Evolutionary conservation across 768 basidiomycete species (phyloP).

Genomic region (Boletus rubroflammeus): DNA sequence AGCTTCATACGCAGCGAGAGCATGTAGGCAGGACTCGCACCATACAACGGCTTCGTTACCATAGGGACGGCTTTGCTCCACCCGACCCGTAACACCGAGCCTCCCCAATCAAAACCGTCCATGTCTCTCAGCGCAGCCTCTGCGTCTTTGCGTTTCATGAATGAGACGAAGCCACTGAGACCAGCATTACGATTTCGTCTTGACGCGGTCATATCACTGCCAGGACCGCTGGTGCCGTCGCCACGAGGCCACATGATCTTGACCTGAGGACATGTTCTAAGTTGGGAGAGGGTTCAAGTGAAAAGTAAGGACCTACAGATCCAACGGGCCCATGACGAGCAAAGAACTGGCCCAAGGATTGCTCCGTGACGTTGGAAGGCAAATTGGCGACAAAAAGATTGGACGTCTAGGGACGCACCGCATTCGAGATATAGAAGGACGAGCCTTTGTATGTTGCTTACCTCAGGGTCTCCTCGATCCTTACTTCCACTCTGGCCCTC

Average conservation of each 20-base stretch:
- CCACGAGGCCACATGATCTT: conserved; percentile 99
- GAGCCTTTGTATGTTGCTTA: conserved; percentile 29
- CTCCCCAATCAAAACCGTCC: conserved; percentile 95
- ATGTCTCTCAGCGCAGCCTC: conserved; percentile 84
- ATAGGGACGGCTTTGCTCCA: conserved; percentile 98
- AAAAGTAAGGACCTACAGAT: conserved; percentile 50
- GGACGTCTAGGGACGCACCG: conserved; percentile 58
- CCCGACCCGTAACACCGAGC: conserved; percentile 79
- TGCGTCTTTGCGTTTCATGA: conserved; percentile 90
- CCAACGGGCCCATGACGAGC: conserved; percentile 91
- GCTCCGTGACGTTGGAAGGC: conserved; percentile 83
- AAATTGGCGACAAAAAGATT: conserved; percentile 96
- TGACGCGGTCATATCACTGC: conserved; percentile 70
- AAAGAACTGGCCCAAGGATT: conserved; percentile 83
- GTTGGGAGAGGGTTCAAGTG: not conserved
- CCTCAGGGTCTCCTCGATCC: conserved; percentile 85
- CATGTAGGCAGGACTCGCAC: conserved; percentile 39
- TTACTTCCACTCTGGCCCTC: conserved; percentile 89
- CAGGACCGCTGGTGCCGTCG: conserved; percentile 64
- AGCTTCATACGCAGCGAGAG: not conserved
- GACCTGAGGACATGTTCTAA: conserved; percentile 47
- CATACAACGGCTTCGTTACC: conserved; percentile 74
- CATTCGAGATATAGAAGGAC: conserved; percentile 1
- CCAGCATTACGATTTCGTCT: conserved; percentile 70
- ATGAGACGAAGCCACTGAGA: conserved; percentile 94